Evolutionary conservation across 352 stramenopile species (phyloP), one percentile per base, ranked within the genome.

Genomic region (Phytophthora sojae): DNA sequence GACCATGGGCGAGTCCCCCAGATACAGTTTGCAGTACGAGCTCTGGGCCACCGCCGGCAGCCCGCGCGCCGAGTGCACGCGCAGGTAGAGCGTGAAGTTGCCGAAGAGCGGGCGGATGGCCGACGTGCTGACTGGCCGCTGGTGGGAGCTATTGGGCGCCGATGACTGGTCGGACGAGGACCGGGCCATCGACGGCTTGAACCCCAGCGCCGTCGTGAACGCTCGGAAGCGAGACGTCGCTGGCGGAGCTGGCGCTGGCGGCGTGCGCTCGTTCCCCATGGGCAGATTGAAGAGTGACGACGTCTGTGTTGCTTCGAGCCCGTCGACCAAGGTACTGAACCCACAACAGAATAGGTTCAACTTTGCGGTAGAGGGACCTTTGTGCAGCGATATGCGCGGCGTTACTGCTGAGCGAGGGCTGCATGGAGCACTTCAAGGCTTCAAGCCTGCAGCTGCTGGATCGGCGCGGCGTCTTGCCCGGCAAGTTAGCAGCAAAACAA

Each of bases 11-110:
- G 75, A 74, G 6, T 90, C 78, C 2, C 84, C 86, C 32, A 92
- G 39, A 50, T 94, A 92, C n/a, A 92, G 51, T 67, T 91, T 94
- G 60, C 81, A 91, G 71, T 92, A 94, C 8, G 77, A 83, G 29
- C 72, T 61, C 54, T 85, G 76, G 21, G 81, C 68, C 23, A 82
- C 71, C 4, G 69, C 69, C 25, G 83, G 53, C 35, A 93, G 57
- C 25, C 85, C 79, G 25, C 79, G 69, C 35, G 77, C 83, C 55
- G 86, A 93, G 63, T 92, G 84, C 25, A 94, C 83, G 37, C 84
- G 86, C 30, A 94, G 53, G 52, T 81, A 91, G 55, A 94, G 75
- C 52, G 80, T 89, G 64, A 86, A 91, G 55, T 60, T 68, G 45
- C 68, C 65, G 29, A 60, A 60, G 17, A 66, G 50, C 14, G 66